Evolutionary conservation across 768 basidiomycete species (phyloP), one percentile per base, ranked within the genome.

Genomic region (Russula sp.): DNA sequence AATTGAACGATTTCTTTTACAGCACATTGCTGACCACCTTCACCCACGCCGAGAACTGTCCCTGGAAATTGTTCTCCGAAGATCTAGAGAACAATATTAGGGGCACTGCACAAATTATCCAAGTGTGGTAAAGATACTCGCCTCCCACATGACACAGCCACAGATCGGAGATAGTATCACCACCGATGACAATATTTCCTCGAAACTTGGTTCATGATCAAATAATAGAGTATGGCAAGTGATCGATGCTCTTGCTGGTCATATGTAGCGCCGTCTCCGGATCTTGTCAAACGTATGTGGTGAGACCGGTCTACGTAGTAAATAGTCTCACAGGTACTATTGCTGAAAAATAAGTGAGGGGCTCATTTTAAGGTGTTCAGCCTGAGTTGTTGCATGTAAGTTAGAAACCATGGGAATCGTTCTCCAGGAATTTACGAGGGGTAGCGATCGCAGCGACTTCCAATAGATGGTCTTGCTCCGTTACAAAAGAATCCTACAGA

Each of bases 381-480:
- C 57, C 52, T 59, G 31, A 5, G 44, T 6, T 22, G 31, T 20
- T 37, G 35, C 3, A 9, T 13, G 13, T 39, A 27, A 47, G 13
- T 56, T 6, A 48, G 60, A 34, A 34, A 34, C 8, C 9, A 37
- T 3, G 6, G 40, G 14, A 53, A 6, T n/a, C 16, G 8, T 27
- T 52, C n/a, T 27, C 14, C 13, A 8, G 4, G 18, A n/a, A 50
- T 56, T 65, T 34, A 65, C 64, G 32, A 27, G 27, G 56, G 6
- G 61, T 57, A 9, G 44, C 60, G 13, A 65, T 61, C 8, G 59
- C 49, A 22, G 64, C 64, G 13, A 65, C 64, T 53, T 65, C 63
- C 16, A 57, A 35, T 14, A 61, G 32, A 14, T 65, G 48, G 1
- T 49, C 64, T 40, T 57, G 40, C 40, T 22, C 42, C n/a, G 51